Percentiles rank a stretch among this genome's conserved stretches.
These are phyloP conservation scores for Hordeum vulgare DNA, from an alignment of 176 grass and related monocot genomes.

Conservation along the genomic window DNA sequence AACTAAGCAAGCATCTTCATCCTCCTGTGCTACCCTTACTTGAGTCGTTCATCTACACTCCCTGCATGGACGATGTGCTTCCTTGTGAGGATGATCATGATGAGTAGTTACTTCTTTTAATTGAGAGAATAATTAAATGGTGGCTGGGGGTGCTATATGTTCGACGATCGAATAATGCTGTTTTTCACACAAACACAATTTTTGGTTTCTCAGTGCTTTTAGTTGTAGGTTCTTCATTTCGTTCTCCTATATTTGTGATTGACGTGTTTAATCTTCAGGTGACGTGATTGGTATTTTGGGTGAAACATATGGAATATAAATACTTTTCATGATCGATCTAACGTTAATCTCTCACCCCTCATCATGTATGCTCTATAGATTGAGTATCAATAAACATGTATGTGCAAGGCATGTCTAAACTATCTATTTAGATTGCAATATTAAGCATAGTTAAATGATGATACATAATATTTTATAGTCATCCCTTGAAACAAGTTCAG, in stretches of 20 bases:
- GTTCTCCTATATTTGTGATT: neutral
- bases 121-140: neutral
- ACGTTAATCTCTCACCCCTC: too few species aligned
- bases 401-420: too few species aligned
- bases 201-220: neutral
- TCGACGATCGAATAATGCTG: neutral
- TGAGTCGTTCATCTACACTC: constrained; percentile 9
- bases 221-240: neutral
- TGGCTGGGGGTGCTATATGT: neutral
- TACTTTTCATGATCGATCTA: neutral
- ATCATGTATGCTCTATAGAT: too few species aligned
- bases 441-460: too few species aligned
- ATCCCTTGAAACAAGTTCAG: too few species aligned
- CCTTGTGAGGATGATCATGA: neutral
- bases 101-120: neutral
- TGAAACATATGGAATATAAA: neutral
- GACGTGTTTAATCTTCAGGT: neutral
- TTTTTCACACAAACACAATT: neutral
- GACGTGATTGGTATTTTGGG: neutral
- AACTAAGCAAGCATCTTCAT: neutral
- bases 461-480: too few species aligned
- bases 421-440: too few species aligned
- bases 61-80: neutral
- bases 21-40: neutral
- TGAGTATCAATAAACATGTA: too few species aligned